Conservation (phyloP, 2,329 filamentous ascomycete genomes). For the Beauveria sp. region DNA sequence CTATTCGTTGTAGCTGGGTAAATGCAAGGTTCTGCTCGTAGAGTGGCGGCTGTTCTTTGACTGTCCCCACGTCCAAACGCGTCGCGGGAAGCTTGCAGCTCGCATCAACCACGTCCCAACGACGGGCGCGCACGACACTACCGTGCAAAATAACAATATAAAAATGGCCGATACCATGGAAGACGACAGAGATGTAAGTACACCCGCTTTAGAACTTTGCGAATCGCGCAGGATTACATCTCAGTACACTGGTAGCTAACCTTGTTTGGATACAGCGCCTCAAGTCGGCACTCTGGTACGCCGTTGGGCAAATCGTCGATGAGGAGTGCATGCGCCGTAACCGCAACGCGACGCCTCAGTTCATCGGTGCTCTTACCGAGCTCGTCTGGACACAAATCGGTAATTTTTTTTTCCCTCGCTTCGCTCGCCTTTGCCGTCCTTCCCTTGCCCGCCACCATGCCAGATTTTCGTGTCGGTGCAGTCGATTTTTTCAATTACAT, state of each 20-base stretch:
- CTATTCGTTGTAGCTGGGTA: not conserved
- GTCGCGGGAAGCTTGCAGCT: not conserved
- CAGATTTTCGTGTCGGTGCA: not conserved
- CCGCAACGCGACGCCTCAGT: conserved; percentile 84
- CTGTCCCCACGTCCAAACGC: not conserved
- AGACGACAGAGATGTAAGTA: conserved; percentile 29
- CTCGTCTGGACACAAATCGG: conserved; percentile 83
- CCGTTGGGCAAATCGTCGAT: conserved; percentile 81
- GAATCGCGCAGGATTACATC: not conserved
- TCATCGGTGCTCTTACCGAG: conserved; percentile 79
- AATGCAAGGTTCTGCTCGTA: not conserved
- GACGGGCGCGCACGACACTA: not conserved
- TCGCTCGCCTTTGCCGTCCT: not conserved
- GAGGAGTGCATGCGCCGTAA: conserved; percentile 56
- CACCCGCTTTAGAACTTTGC: not conserved
- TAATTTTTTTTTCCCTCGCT: conserved; percentile 25
- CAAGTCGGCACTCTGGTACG: conserved; percentile 79
- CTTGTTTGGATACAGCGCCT: conserved; percentile 50
- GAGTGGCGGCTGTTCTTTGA: not conserved
- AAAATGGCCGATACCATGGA: conserved; percentile 28
- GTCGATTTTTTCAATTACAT: no score
- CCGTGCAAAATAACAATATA: not conserved
- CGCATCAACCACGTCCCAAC: not conserved
- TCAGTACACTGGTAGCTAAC: not conserved
- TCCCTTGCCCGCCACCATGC: not conserved